Evolutionary conservation across 78 protist species (phyloP), one percentile per base, ranked within the genome.

Genomic region (Anaeramoeba flamelloides): DNA sequence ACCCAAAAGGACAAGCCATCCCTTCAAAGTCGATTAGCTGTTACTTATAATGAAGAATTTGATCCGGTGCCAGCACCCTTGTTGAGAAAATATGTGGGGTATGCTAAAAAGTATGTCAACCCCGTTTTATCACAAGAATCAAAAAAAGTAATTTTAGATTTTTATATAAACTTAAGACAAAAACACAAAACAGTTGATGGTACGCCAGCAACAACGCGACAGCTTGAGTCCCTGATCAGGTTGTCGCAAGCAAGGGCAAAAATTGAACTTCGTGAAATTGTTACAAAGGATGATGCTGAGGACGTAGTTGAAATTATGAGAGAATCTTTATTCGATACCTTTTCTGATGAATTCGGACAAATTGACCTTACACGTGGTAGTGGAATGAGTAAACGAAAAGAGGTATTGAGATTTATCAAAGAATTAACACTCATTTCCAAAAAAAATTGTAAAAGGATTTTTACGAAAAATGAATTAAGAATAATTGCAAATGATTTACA

Each of bases 191-290:
- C 38, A 2, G 75, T 1, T 39, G 86, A 84, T 39, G 1, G 39
- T 2, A 83, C 81, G 26, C 97, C 97, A 2, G 82, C 96, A 33
- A 96, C 99, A 22, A 92, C 98, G 1, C 81, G 99, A n/a, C 99
- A 96, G 85, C 90, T 97, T 3, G 97, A 95, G 69, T 88, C 98
- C 75, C 84, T 95, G 53, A 90, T 95, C 2, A 85, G 99, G 1
- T 39, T 95, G 74, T 83, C 98, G 0, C 96, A 97, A 76, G 98
- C 98, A 1, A 74, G 97, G 1, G 98, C 99, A 0, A 90, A 91
- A 69, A 36, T 90, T 0, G 98, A 95, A 39, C 75, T 96, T 39
- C 81, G 97, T 32, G 93, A 87, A 77, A n/a, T 22, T 0, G 94
- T 91, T 0, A 89, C 94, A 0, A 69, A 0, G 22, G 78, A 77